These are phyloP conservation scores for Begonia peltatifolia DNA, from an alignment of 306 rosid species.

Conservation along the genomic window DNA sequence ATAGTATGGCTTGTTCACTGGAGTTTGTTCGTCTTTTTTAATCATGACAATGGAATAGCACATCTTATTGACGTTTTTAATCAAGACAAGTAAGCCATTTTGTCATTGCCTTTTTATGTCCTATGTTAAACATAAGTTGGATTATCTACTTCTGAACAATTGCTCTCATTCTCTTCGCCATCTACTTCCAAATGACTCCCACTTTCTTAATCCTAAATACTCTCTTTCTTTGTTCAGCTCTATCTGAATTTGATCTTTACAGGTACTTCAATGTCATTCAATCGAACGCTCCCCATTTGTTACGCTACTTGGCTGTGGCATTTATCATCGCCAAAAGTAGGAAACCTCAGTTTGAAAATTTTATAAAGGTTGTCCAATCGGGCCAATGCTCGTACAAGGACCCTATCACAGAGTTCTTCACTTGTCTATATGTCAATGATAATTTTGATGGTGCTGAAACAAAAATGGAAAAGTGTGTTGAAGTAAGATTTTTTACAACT, in stretches of 20 bases:
- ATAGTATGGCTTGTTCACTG: slow-evolving; percentile 94
- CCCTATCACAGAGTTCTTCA: slow-evolving; percentile 86
- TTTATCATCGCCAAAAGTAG: slow-evolving; percentile 90
- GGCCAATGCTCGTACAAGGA: slow-evolving; percentile 79
- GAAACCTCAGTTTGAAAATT: slow-evolving; percentile 87
- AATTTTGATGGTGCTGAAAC: slow-evolving; percentile 90
- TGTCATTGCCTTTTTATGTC: neutral
- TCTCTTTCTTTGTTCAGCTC: too few relatives aligned
- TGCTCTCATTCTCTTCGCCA: too few relatives aligned
- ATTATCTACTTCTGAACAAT: too few relatives aligned
- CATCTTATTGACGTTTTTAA: slow-evolving; percentile 82
- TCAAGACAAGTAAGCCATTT: slow-evolving; percentile 68
- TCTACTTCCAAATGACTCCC: too few relatives aligned
- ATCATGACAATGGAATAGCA: slow-evolving; percentile 86
- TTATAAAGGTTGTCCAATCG: slow-evolving; percentile 83
- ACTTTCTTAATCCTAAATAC: too few relatives aligned
- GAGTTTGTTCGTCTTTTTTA: slow-evolving; percentile 94
- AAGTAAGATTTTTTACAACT: slow-evolving; percentile 40
- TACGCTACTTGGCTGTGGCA: slow-evolving; percentile 89
- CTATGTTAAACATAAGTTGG: too few relatives aligned
- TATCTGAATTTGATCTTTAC: slow-evolving; percentile 1
- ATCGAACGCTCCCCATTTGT: slow-evolving; percentile 89
- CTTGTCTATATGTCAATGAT: slow-evolving; percentile 78
- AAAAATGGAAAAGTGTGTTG: slow-evolving; percentile 95
- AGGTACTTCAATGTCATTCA: slow-evolving; percentile 94